Conservation (phyloP, 768 basidiomycete species). For the Sporobolomyces phaffii region DNA sequence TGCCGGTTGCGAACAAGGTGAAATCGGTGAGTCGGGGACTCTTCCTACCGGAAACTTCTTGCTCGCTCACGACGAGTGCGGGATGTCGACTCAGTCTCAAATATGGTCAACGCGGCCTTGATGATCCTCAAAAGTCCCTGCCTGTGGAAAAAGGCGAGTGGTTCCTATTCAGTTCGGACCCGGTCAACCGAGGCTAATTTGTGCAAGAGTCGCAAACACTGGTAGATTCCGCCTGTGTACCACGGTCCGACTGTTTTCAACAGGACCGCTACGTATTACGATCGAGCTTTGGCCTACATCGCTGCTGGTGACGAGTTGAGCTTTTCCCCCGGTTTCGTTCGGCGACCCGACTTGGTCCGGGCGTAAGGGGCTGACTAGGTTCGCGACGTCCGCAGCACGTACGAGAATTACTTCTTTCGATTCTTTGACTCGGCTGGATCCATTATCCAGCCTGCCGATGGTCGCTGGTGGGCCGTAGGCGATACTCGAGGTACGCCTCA, state of each 20-base stretch:
- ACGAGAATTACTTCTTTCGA: constrained; percentile 30
- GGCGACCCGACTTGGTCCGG: too few species aligned
- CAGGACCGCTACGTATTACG: constrained; percentile 16
- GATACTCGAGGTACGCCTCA: constrained; percentile 6
- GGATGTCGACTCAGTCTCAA: not conserved
- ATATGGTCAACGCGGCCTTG: constrained; percentile 23
- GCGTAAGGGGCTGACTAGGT: not conserved
- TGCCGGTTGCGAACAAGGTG: constrained; percentile 29
- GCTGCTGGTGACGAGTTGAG: constrained; percentile 31
- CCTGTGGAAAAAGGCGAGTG: constrained; percentile 18
- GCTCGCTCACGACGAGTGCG: too few species aligned
- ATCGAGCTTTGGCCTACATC: constrained; percentile 25
- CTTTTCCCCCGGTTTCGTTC: too few species aligned
- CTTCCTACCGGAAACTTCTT: not conserved
- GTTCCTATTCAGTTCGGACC: not conserved
- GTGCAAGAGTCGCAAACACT: not conserved
- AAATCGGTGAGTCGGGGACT: constrained; percentile 5
- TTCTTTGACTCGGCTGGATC: constrained; percentile 20
- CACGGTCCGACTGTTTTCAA: constrained; percentile 23
- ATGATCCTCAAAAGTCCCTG: constrained; percentile 33
- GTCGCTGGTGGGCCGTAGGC: constrained; percentile 7
- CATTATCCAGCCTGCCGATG: constrained; percentile 28
- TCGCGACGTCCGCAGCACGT: not conserved
- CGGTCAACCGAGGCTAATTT: too few species aligned
- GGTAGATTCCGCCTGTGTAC: constrained; percentile 12